Base-by-base conservation (phyloP, 2,329 filamentous ascomycete genomes). In the Fusarium sp. region DNA sequence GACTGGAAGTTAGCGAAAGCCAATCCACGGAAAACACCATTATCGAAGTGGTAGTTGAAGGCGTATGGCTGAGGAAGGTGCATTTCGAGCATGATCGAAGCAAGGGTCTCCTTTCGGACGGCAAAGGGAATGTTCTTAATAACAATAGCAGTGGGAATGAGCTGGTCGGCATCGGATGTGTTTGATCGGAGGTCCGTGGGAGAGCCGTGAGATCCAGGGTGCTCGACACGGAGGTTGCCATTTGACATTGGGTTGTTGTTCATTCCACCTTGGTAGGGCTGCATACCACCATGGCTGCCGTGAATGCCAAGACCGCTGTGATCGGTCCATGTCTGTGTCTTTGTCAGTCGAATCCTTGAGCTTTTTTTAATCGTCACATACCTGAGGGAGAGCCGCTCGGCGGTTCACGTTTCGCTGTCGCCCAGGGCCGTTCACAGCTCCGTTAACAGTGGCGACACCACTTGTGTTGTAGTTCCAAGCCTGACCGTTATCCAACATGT, bases 111-210 rank as follows among this genome's bases (percentile, higher is more conserved):
- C 82, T 98, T 98, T 80, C 97, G 94, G 59, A 98, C 94, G 30
- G 97, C 96, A 79, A 99, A 99, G 0, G 97, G 96, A 37, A 99
- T 99, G 78, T 99, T 99, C 84, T 99, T 99, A 82, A 99, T 98
- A 62, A 99, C 96, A 74, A 99, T 98, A 56, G 96, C 96, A 5
- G 96, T 99, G 4, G 95, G 95, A 62, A 99, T 99, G 64, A 99
- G 88, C 82, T 98, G 95, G 72, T 97, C 95, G 58, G 89, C 86
- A 47, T 89, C 86, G 75, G 74, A 83, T 62, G 75, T 80, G 72
- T 68, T 81, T 60, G 75, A 82, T 80, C 82, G 76, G 61, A 82
- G 69, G 69, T 81, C 79, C 44, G 73, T 73, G 16, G 80, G 80
- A 12, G 81, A 80, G 49, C 77, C 71, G 61, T 82, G 81, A 12